Conservation (phyloP, 345 rosid species). For the Angophora floribunda region DNA sequence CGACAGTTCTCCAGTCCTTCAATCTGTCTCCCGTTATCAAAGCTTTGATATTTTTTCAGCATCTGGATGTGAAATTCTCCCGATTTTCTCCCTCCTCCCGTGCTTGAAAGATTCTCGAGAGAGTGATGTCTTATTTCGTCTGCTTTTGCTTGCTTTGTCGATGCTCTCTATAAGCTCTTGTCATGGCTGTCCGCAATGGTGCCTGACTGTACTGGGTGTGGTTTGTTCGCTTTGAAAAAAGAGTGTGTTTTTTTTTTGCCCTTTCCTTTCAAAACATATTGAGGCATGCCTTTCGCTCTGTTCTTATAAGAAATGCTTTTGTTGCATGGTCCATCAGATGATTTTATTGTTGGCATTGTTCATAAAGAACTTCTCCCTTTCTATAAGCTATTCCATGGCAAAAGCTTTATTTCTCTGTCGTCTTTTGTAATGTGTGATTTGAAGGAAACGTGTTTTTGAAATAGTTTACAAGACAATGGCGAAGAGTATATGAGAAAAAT, state of each 20-base stretch:
- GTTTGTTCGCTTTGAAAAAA: rapidly evolving
- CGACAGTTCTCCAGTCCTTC: no score
- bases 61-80: no score
- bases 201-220: no score
- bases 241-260: no score
- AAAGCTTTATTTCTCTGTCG: not conserved
- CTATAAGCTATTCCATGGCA: not conserved
- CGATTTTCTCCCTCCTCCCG: no score
- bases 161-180: no score
- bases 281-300: not conserved
- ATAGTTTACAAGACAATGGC: not conserved
- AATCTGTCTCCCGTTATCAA: no score
- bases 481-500: not conserved
- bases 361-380: not conserved
- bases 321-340: not conserved
- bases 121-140: no score
- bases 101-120: no score
- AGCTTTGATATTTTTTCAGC: no score
- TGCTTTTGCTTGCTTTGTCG: no score
- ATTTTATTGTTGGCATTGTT: not conserved
- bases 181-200: no score
- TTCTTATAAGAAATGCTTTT: not conserved
- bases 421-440: not conserved
- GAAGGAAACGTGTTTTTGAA: not conserved
- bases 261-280: not conserved